Conservation (phyloP, 2,329 filamentous ascomycete genomes). For the Tolypocladium inflatum region DNA sequence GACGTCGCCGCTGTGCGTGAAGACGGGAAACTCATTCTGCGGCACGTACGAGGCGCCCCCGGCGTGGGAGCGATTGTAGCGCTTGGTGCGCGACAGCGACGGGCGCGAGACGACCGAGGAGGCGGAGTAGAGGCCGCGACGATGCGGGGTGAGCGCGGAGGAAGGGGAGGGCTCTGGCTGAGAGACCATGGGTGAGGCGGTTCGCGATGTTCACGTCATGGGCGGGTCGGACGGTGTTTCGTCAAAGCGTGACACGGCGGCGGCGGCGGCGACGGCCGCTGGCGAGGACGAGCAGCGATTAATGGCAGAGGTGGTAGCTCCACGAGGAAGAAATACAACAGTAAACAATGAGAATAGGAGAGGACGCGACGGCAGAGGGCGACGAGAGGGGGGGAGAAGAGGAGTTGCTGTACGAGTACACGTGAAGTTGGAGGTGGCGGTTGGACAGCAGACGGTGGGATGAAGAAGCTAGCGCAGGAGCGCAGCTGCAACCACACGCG, state of each 20-base stretch:
- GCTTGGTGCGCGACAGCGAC: constrained; percentile 49
- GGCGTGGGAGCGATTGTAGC: constrained; percentile 73
- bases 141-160: constrained; percentile 4
- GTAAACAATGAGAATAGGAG: background rate
- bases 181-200: constrained; percentile 46
- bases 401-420: background rate
- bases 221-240: background rate
- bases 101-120: constrained; percentile 54
- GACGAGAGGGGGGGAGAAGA: background rate
- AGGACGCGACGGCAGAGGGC: background rate
- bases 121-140: constrained; percentile 10
- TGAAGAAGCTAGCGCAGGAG: background rate
- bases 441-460: background rate
- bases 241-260: background rate
- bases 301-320: background rate
- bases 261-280: background rate
- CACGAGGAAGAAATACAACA: background rate
- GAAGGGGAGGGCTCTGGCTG: constrained; percentile 38
- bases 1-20: constrained; percentile 83
- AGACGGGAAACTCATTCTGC: constrained; percentile 88
- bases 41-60: constrained; percentile 60
- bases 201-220: constrained; percentile 5
- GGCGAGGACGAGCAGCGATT: background rate
- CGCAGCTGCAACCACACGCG: background rate
- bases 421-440: background rate